Conservation (phyloP, 805 yeast species). For the Kodamaea kakaduensis region DNA sequence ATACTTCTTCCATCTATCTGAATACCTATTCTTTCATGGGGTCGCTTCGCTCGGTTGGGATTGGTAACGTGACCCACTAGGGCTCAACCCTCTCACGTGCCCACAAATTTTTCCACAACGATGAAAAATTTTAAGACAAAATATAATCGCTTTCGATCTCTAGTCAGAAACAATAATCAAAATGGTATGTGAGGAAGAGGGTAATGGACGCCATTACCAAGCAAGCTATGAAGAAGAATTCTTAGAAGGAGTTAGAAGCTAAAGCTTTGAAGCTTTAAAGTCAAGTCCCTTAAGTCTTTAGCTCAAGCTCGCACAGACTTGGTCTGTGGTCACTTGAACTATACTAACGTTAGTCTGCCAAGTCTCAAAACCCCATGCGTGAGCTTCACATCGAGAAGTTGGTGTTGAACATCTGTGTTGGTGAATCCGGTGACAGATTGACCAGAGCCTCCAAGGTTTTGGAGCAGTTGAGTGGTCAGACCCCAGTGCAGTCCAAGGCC, state of each 20-base stretch:
- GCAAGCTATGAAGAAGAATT: too few species aligned
- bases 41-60: too few species aligned
- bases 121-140: conserved; percentile 15
- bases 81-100: conserved; percentile 9
- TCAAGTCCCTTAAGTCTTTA: too few species aligned
- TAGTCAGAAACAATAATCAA: conserved; percentile 14
- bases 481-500: conserved; percentile 99
- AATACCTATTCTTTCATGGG: too few species aligned
- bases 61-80: conserved; percentile 2
- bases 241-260: too few species aligned
- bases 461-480: conserved; percentile 99
- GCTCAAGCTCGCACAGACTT: too few species aligned
- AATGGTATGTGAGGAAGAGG: conserved; percentile 20
- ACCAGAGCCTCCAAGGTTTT: conserved; percentile 99
- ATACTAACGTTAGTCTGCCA: conserved; percentile 19
- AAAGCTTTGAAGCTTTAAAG: too few species aligned
- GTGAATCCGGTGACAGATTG: conserved; percentile 99
- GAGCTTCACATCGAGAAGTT: conserved; percentile 98
- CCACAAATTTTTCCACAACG: not conserved
- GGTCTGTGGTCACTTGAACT: too few species aligned
- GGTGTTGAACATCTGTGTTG: conserved; percentile 99
- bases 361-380: conserved; percentile 91
- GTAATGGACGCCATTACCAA: too few species aligned
- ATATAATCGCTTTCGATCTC: conserved; percentile 7
- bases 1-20: too few species aligned